These are phyloP conservation scores for Epichloe uncinata DNA, from an alignment of 2,329 filamentous ascomycete species.

Conservation along the genomic window DNA sequence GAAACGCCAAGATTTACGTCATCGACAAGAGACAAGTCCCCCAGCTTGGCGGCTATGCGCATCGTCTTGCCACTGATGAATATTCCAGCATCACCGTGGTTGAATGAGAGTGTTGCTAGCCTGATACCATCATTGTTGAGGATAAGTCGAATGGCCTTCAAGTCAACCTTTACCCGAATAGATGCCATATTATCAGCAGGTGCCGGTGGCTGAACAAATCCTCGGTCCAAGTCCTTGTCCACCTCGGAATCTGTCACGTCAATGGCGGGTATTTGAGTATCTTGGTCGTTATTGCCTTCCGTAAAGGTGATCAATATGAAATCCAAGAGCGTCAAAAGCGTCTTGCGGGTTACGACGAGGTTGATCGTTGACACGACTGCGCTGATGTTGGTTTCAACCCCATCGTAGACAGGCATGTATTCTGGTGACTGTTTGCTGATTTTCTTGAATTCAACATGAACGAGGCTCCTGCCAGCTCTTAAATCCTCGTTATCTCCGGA, in stretches of 20 bases:
- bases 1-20: slow-evolving; percentile 87
- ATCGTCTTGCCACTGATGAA: slow-evolving; percentile 79
- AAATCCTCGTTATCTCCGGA: slow-evolving; percentile 63
- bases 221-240: slow-evolving; percentile 22
- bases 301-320: slow-evolving; percentile 92
- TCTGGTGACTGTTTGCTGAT: slow-evolving; percentile 88
- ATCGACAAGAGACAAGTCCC: slow-evolving; percentile 72
- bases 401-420: slow-evolving; percentile 82
- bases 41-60: slow-evolving; percentile 74
- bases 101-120: slow-evolving; percentile 82
- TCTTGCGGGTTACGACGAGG: slow-evolving; percentile 83
- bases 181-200: slow-evolving; percentile 44
- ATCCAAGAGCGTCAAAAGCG: slow-evolving; percentile 80
- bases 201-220: slow-evolving; percentile 18
- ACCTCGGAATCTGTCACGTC: slow-evolving; percentile 20
- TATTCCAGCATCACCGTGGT: slow-evolving; percentile 81
- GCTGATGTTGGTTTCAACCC: slow-evolving; percentile 85
- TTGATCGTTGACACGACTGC: slow-evolving; percentile 92
- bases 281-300: slow-evolving; percentile 35
- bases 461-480: slow-evolving; percentile 64
- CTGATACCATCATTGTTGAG: slow-evolving; percentile 96
- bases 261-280: slow-evolving; percentile 16
- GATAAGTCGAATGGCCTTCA: slow-evolving; percentile 88
- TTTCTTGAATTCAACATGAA: slow-evolving; percentile 78
- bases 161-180: slow-evolving; percentile 82